Evolutionary conservation across 768 basidiomycete species (phyloP).

Genomic region (Scleroderma citrinum): DNA sequence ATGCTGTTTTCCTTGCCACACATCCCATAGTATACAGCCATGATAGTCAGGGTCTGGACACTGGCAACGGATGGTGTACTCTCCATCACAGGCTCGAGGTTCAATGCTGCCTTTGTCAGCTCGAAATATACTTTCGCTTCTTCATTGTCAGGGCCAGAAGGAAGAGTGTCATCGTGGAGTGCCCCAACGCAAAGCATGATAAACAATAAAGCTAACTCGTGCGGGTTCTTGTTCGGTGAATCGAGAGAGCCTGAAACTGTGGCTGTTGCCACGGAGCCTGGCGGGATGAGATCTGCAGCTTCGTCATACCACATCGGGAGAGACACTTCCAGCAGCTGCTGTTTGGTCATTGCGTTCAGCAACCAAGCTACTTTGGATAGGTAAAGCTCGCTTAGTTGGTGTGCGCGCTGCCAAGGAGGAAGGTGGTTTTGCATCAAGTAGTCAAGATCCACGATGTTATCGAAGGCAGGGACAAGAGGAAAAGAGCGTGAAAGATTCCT

Average conservation of each 20-base stretch:
- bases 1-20: slow-evolving; percentile 64
- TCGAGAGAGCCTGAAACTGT: slow-evolving; percentile 5
- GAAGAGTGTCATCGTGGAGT: slow-evolving; percentile 48
- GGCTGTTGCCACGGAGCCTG: slow-evolving; percentile 22
- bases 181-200: slow-evolving; percentile 60
- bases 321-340: slow-evolving; percentile 58
- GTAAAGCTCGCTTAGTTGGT: slow-evolving; percentile 59
- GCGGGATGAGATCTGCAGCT: slow-evolving; percentile 27
- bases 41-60: slow-evolving; percentile 57
- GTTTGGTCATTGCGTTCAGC: slow-evolving; percentile 61
- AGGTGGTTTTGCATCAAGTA: slow-evolving; percentile 45
- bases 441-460: slow-evolving; percentile 36
- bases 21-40: slow-evolving; percentile 69
- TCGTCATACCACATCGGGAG: slow-evolving; percentile 64
- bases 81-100: slow-evolving; percentile 62
- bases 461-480: slow-evolving; percentile 40
- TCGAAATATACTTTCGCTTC: slow-evolving; percentile 51
- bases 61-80: slow-evolving; percentile 67
- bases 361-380: slow-evolving; percentile 79
- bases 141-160: slow-evolving; percentile 46
- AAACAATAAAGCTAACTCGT: slow-evolving; percentile 60
- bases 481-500: slow-evolving; percentile 36
- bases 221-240: slow-evolving; percentile 32
- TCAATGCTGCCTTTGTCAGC: slow-evolving; percentile 59
- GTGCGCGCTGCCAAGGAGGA: slow-evolving; percentile 54